These are phyloP conservation scores for Fonsecaea pugnacius DNA, from an alignment of 2,329 filamentous ascomycete species.

Conservation along the genomic window DNA sequence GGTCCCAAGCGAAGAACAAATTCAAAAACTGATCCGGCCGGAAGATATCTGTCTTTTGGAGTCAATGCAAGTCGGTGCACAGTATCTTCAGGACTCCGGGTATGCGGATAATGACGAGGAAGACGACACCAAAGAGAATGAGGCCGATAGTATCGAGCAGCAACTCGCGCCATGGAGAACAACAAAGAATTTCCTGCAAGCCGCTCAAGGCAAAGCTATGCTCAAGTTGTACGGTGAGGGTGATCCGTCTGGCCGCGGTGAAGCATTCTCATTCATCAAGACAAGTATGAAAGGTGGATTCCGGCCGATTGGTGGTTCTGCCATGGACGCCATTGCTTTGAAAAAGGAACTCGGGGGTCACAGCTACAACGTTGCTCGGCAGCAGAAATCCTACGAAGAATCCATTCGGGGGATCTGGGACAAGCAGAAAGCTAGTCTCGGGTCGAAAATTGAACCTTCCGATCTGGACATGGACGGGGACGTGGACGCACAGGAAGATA, in stretches of 20 bases:
- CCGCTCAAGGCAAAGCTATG: slow-evolving; percentile 95
- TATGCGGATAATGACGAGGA: slow-evolving; percentile 70
- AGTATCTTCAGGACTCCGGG: slow-evolving; percentile 87
- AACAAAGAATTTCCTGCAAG: slow-evolving; percentile 94
- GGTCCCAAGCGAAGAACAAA: slow-evolving; percentile 76
- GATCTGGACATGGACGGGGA: slow-evolving; percentile 71
- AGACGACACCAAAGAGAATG: slow-evolving; percentile 62
- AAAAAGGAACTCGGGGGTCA: slow-evolving; percentile 82
- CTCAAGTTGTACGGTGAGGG: slow-evolving; percentile 91
- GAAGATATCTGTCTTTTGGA: slow-evolving; percentile 95
- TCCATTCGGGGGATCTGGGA: slow-evolving; percentile 93
- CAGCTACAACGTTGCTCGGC: slow-evolving; percentile 94
- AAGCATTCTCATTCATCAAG: slow-evolving; percentile 96
- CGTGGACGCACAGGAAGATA: slow-evolving; percentile 55
- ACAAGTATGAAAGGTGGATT: slow-evolving; percentile 99
- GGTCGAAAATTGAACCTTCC: slow-evolving; percentile 71
- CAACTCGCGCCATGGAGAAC: slow-evolving; percentile 95
- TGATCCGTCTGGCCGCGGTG: slow-evolving; percentile 88
- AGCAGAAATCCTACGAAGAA: slow-evolving; percentile 88
- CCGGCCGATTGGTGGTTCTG: slow-evolving; percentile 84
- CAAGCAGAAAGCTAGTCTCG: slow-evolving; percentile 77
- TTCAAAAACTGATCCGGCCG: slow-evolving; percentile 87
- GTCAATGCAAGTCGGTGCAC: slow-evolving; percentile 93
- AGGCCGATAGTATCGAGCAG: slow-evolving; percentile 77
- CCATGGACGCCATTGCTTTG: slow-evolving; percentile 82